These are phyloP conservation scores for Plenodomus tracheiphilus DNA, from an alignment of 2,329 filamentous ascomycete genomes.

Conservation along the genomic window DNA sequence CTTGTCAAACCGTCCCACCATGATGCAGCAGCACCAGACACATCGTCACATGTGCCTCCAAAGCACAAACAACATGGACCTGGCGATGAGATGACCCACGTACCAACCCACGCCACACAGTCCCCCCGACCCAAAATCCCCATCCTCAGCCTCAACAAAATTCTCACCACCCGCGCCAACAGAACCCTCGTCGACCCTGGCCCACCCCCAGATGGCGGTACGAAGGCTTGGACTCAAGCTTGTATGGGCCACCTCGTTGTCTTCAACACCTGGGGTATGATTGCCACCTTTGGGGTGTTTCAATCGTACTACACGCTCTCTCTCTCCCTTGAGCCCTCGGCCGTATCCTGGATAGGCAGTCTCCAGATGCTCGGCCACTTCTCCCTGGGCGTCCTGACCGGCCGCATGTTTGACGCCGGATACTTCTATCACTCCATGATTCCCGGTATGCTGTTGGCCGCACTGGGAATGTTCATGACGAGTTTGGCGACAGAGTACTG, in stretches of 20 bases:
- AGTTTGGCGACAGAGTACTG: constrained; percentile 54
- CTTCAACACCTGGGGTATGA: constrained; percentile 44
- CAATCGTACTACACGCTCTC: constrained; percentile 40
- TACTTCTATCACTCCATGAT: constrained; percentile 52
- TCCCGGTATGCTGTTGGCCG: constrained; percentile 48
- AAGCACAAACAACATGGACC: background rate
- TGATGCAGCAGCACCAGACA: background rate
- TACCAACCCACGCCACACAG: background rate
- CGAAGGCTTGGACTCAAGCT: constrained; percentile 44
- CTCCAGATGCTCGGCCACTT: constrained; percentile 57
- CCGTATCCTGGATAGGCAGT: constrained; percentile 58
- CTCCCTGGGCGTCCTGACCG: constrained; percentile 55
- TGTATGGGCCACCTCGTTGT: constrained; percentile 44
- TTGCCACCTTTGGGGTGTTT: constrained; percentile 44
- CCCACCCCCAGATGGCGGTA: constrained; percentile 44
- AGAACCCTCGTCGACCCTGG: constrained; percentile 39
- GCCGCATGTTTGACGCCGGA: constrained; percentile 57
- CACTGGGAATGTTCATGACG: constrained; percentile 57
- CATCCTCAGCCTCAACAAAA: constrained; percentile 25
- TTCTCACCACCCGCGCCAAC: constrained; percentile 37
- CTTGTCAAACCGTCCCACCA: no score
- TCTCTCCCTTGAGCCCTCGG: constrained; percentile 41
- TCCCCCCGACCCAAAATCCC: constrained; percentile 5
- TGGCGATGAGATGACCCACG: background rate
- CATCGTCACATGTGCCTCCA: background rate